A percentile compares a stretch with the other conserved stretches of the same genome.
Evolutionary conservation across 805 yeast genomes (phyloP).

Genomic region (Millerozyma acaciae): DNA sequence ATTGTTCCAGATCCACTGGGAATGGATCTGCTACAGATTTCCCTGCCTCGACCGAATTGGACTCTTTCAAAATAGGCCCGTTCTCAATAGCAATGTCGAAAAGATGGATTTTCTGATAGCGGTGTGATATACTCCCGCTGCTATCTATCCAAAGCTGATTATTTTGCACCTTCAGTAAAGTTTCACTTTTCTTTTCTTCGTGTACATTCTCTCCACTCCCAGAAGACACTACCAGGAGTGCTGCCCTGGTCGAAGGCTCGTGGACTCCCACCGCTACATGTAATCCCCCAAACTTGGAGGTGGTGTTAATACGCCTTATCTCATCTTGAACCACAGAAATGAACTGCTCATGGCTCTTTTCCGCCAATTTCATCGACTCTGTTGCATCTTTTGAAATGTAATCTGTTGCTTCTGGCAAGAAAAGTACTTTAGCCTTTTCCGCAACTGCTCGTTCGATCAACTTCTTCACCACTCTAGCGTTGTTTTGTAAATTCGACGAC

Average conservation of each 20-base stretch:
- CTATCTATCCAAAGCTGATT: slow-evolving; percentile 67
- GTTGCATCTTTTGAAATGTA: slow-evolving; percentile 68
- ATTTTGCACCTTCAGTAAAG: slow-evolving; percentile 49
- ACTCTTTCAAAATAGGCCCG: slow-evolving; percentile 79
- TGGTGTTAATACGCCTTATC: slow-evolving; percentile 33
- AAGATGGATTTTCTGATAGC: slow-evolving; percentile 82
- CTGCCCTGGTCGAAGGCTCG: slow-evolving; percentile 61
- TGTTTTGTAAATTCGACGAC: slow-evolving; percentile 54
- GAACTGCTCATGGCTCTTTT: slow-evolving; percentile 34
- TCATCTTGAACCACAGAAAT: slow-evolving; percentile 42
- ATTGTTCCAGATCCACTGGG: slow-evolving; percentile 36
- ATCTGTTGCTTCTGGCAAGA: slow-evolving; percentile 93
- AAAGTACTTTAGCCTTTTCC: slow-evolving; percentile 61
- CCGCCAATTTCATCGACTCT: slow-evolving; percentile 62
- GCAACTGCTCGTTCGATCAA: slow-evolving; percentile 63
- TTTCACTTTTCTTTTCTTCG: slow-evolving; percentile 3
- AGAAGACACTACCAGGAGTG: too few relatives aligned
- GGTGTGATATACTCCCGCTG: slow-evolving; percentile 58
- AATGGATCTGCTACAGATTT: slow-evolving; percentile 49
- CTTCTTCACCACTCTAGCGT: slow-evolving; percentile 54
- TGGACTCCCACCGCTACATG: slow-evolving; percentile 86
- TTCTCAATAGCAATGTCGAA: slow-evolving; percentile 82
- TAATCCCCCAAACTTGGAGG: slow-evolving; percentile 24
- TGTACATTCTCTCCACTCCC: slow-evolving; percentile 25
- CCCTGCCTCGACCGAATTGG: slow-evolving; percentile 82